Evolutionary conservation across 2,329 filamentous ascomycete species (phyloP).

Genomic region (Xylariaceae sp.): DNA sequence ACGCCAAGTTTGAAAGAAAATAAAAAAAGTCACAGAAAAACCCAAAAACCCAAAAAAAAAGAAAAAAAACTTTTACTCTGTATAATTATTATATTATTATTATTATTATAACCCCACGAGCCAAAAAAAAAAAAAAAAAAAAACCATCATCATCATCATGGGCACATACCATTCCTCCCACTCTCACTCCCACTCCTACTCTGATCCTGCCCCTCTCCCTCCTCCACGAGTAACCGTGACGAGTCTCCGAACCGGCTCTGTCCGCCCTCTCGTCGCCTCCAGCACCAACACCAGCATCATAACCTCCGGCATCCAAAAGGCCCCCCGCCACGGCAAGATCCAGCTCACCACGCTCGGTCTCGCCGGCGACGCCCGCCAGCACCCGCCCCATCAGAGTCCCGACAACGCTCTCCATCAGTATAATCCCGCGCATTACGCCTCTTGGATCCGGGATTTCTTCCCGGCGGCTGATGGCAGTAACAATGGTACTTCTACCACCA

Average conservation of each 20-base stretch:
- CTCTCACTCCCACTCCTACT: constrained; percentile 5
- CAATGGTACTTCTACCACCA: too few relatives aligned
- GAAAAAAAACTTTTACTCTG: too few relatives aligned
- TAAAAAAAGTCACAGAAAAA: too few relatives aligned
- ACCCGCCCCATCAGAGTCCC: constrained; percentile 50
- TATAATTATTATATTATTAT: too few relatives aligned
- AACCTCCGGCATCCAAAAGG: constrained; percentile 53
- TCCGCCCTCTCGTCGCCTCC: constrained; percentile 47
- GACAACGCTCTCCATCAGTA: constrained; percentile 61
- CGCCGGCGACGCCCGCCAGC: constrained; percentile 55
- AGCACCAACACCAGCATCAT: constrained; percentile 29
- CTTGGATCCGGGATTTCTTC: constrained; percentile 37
- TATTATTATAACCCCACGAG: too few relatives aligned
- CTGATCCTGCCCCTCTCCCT: constrained; percentile 26
- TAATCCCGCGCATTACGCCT: constrained; percentile 50
- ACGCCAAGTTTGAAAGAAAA: too few relatives aligned
- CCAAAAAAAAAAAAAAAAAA: too few relatives aligned
- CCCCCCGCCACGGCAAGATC: constrained; percentile 38
- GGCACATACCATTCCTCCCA: too few relatives aligned
- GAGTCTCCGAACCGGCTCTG: constrained; percentile 51
- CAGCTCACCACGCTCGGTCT: constrained; percentile 45
- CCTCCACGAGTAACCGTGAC: constrained; percentile 42
- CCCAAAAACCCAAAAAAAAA: too few relatives aligned
- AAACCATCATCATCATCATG: too few relatives aligned
- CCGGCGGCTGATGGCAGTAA: too few relatives aligned